These are phyloP conservation scores for Chrysoporthe austroafricana DNA, from an alignment of 2,329 filamentous ascomycete species.

Conservation along the genomic window DNA sequence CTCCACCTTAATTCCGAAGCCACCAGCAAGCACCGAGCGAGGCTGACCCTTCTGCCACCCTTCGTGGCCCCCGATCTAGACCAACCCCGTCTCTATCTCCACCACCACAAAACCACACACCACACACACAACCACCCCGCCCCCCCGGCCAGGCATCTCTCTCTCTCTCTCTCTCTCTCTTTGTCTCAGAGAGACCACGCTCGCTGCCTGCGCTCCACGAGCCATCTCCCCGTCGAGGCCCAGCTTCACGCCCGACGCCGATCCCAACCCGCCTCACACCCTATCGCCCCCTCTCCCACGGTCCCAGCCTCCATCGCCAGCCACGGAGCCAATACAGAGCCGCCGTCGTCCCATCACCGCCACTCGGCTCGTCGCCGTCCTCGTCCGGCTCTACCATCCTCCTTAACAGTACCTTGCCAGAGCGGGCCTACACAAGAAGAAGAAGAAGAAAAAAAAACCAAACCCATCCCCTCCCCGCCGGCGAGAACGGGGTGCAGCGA, in stretches of 20 bases:
- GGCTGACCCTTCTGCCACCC: conserved; percentile 22
- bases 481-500: conserved; percentile 42
- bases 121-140: too few species aligned
- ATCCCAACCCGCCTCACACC: conserved; percentile 3
- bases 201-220: conserved; percentile 18
- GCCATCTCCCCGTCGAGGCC: conserved; percentile 3
- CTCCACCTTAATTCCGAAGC: conserved; percentile 20
- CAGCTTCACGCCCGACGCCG: conserved; percentile 14
- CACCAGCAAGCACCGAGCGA: conserved; percentile 4
- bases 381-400: conserved; percentile 57
- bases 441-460: neutral
- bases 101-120: conserved; percentile 3
- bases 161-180: neutral
- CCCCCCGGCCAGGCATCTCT: neutral
- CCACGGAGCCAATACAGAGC: conserved; percentile 54
- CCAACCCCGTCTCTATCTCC: conserved; percentile 13
- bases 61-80: conserved; percentile 17
- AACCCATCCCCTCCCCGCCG: conserved; percentile 21
- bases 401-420: conserved; percentile 46
- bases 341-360: conserved; percentile 48
- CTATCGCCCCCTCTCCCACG: conserved; percentile 31
- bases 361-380: conserved; percentile 51
- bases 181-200: conserved; percentile 10
- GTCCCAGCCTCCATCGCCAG: conserved; percentile 42
- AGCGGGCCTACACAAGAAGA: conserved; percentile 31